Conservation (phyloP, 31 red algal species). For the Asparagopsis taxiformis region DNA sequence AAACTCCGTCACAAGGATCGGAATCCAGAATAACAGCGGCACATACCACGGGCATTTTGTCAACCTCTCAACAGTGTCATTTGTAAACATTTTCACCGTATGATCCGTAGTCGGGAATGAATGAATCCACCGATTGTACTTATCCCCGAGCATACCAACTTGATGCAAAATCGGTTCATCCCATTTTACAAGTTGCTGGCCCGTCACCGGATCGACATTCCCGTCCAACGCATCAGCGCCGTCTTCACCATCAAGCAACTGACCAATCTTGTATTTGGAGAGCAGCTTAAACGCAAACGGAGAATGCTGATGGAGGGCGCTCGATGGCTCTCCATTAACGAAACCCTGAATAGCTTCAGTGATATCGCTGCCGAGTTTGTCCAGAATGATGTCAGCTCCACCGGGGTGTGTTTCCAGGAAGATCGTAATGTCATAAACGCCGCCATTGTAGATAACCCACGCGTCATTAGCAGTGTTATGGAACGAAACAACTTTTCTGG, state of each 20-base stretch:
- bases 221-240: constrained; percentile 49
- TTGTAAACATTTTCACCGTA: constrained; percentile 92
- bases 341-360: constrained; percentile 62
- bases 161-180: constrained; percentile 89
- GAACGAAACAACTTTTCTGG: constrained; percentile 68
- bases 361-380: constrained; percentile 79
- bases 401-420: constrained; percentile 96
- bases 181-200: constrained; percentile 78
- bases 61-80: constrained; percentile 76
- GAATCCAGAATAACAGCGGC: constrained; percentile 93
- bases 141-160: constrained; percentile 88
- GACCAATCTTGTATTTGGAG: constrained; percentile 80
- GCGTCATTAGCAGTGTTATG: constrained; percentile 74
- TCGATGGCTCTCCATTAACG: constrained; percentile 5
- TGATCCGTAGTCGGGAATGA: constrained; percentile 96
- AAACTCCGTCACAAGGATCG: constrained; percentile 59
- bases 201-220: constrained; percentile 65
- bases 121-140: constrained; percentile 96
- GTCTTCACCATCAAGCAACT: constrained; percentile 37
- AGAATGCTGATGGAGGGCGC: constrained; percentile 68
- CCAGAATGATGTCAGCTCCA: constrained; percentile 61
- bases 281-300: constrained; percentile 81
- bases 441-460: constrained; percentile 89
- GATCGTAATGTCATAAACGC: constrained; percentile 90
- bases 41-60: constrained; percentile 99